Base-by-base conservation (phyloP, 257 asterid species). In the Fraxinus quadrangulata region DNA sequence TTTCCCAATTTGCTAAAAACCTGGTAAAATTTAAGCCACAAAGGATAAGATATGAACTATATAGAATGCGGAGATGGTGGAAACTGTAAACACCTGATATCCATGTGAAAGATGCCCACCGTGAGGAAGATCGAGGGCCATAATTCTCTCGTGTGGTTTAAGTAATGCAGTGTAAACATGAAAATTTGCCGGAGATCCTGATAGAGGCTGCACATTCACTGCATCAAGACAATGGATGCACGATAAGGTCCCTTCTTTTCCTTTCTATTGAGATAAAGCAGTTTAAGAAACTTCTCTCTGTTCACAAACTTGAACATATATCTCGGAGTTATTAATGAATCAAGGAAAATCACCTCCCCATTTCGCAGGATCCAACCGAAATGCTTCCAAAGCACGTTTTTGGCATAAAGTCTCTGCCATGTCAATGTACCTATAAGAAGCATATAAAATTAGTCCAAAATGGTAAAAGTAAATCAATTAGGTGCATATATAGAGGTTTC, bases 21-120 rank as follows among this genome's bases (percentile, higher is more conserved):
- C 4, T 10, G 16, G 49, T 40, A 40, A 40, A 40, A 4, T 10
- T 11, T 10, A 40, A 40, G 47, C 47, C 47, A 40, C 47, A 40
- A 40, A 1, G 14, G 16, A 40, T 40, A 9, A 42, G 51, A 13
- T 12, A 2, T 42, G 16, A 42, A 42, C 2, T 42, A 42, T 12
- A 42, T 42, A 11, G 49, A 42, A 42, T 10, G 16, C 8, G 16
- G 49, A 42, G 49, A 10, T 42, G 51, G 51, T 11, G 51, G 51
- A 3, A 12, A 42, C 14, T 42, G 17, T 42, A 12, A 42, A 2
- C 5, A 42, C 98, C 94, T 93, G 98, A 83, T 91, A 91, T 75
- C 98, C 97, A 75, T 93, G 98, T 72, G 98, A 93, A 45, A 93
- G 95, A 92, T 93, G 97, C 16, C 97, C 97, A 78, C 97, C 98